Evolutionary conservation across 345 rosid species (phyloP).

Genomic region (Mangifera indica): DNA sequence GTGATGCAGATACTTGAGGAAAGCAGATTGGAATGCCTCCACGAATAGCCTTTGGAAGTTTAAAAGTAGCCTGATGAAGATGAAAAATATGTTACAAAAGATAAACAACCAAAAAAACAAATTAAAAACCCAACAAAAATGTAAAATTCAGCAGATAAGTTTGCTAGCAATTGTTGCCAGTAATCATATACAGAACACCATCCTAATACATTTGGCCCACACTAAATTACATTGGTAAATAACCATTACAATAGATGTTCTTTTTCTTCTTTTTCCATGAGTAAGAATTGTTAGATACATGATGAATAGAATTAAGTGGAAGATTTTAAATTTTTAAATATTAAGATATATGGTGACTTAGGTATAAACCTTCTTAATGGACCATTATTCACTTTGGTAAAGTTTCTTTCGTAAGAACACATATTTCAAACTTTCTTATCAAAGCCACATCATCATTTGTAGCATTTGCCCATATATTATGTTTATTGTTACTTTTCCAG

Average conservation of each 20-base stretch:
- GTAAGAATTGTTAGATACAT: too few relatives aligned
- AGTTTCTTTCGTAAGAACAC: too few relatives aligned
- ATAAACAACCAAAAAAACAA: neutral
- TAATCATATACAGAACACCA: neutral
- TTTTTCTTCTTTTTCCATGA: too few relatives aligned
- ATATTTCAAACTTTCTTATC: too few relatives aligned
- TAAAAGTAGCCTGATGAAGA: slow-evolving; percentile 54
- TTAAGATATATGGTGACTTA: too few relatives aligned
- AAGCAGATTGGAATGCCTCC: slow-evolving; percentile 92
- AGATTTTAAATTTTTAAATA: too few relatives aligned
- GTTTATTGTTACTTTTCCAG: neutral
- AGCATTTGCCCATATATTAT: neutral
- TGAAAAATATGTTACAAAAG: slow-evolving; percentile 1
- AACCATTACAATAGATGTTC: neutral
- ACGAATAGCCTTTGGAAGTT: slow-evolving; percentile 73
- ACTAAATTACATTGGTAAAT: neutral
- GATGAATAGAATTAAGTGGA: too few relatives aligned
- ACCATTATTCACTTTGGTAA: too few relatives aligned
- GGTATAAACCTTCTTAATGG: too few relatives aligned
- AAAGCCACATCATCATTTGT: neutral
- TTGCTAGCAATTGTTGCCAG: neutral
- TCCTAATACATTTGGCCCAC: too few relatives aligned
- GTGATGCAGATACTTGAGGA: slow-evolving; percentile 68
- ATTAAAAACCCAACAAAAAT: neutral
- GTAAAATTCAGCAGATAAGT: neutral